A percentile compares a stretch with the other conserved stretches of the same genome.
Evolutionary conservation across 345 rosid species (phyloP).

Genomic region (Euclidium syriacum): DNA sequence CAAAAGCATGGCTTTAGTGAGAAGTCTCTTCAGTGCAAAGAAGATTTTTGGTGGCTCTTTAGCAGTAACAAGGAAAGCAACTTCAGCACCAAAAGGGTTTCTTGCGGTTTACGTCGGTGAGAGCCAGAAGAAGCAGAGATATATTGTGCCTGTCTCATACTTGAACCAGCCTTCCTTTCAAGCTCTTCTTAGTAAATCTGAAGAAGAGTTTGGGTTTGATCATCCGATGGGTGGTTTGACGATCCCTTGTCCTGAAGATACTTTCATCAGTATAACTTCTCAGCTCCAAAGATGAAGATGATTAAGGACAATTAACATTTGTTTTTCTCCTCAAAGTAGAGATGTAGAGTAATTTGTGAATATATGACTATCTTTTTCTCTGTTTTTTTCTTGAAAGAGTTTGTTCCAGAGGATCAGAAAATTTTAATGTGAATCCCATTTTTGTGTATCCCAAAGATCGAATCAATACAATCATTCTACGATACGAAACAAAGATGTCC

Average conservation of each 20-base stretch:
- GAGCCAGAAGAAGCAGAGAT: slow-evolving; percentile 32
- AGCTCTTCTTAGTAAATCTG: slow-evolving; percentile 37
- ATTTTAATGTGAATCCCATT: background rate
- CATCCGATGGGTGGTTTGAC: slow-evolving; percentile 49
- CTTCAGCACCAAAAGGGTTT: slow-evolving; percentile 36
- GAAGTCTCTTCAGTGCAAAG: slow-evolving; percentile 8
- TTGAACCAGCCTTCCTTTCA: slow-evolving; percentile 38
- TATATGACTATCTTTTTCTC: background rate
- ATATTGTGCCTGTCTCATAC: slow-evolving; percentile 37
- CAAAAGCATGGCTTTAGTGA: slow-evolving; percentile 3
- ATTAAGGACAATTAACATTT: too few relatives aligned
- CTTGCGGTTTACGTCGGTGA: slow-evolving; percentile 49
- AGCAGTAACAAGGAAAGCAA: slow-evolving; percentile 10
- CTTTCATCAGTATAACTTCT: slow-evolving; percentile 36
- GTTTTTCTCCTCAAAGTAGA: background rate
- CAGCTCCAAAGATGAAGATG: slow-evolving; percentile 12
- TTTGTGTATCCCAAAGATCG: slow-evolving; percentile 3
- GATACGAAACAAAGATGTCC: too few relatives aligned
- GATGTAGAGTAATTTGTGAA: background rate
- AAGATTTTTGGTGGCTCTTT: slow-evolving; percentile 22
- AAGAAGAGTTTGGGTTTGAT: slow-evolving; percentile 43
- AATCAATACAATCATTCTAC: too few relatives aligned
- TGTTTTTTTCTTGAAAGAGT: background rate
- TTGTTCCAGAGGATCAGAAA: background rate
- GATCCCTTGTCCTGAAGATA: slow-evolving; percentile 42